phyloP scores from a whole-genome alignment of 1,139 yeast species.

The Yamadazyma taylorii region DNA sequence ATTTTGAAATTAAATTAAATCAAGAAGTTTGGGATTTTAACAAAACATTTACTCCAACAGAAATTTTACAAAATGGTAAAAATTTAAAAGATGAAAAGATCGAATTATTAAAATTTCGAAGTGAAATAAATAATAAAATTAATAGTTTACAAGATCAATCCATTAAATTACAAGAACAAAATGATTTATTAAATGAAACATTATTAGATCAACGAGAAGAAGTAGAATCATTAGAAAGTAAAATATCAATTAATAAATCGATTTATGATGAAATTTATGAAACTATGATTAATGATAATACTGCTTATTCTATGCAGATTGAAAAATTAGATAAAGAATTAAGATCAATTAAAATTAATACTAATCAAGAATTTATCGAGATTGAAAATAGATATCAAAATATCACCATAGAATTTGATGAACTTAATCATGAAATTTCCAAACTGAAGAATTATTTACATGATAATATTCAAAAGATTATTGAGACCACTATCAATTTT shows the following conservation, averaged over 20 bases:
- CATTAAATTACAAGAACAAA: conserved; percentile 56
- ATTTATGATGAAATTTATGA: conserved; percentile 60
- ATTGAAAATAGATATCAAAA: conserved; percentile 59
- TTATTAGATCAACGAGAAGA: conserved; percentile 57
- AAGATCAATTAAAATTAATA: conserved; percentile 50
- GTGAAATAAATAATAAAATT: conserved; percentile 46
- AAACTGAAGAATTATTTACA: conserved; percentile 50
- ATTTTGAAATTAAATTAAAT: conserved; percentile 31
- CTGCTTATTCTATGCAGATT: conserved; percentile 60
- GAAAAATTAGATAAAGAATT: conserved; percentile 66
- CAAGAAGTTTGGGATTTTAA: conserved; percentile 23
- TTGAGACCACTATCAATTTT: conserved; percentile 60
- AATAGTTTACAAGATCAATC: conserved; percentile 61
- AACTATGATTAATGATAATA: conserved; percentile 53
- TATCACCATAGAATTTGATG: conserved; percentile 55
- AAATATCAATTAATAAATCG: conserved; percentile 51
- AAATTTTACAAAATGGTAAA: conserved; percentile 28
- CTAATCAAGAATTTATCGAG: conserved; percentile 54
- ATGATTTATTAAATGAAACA: conserved; percentile 56
- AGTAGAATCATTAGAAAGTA: conserved; percentile 60
- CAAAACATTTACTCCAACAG: conserved; percentile 26
- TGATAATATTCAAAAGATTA: conserved; percentile 54
- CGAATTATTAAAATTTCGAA: conserved; percentile 47
- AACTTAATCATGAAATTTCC: conserved; percentile 47
- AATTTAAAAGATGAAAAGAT: conserved; percentile 37